phyloP scores from a whole-genome alignment of 495 filamentous ascomycete genomes.

The Penicillium arizonense region DNA sequence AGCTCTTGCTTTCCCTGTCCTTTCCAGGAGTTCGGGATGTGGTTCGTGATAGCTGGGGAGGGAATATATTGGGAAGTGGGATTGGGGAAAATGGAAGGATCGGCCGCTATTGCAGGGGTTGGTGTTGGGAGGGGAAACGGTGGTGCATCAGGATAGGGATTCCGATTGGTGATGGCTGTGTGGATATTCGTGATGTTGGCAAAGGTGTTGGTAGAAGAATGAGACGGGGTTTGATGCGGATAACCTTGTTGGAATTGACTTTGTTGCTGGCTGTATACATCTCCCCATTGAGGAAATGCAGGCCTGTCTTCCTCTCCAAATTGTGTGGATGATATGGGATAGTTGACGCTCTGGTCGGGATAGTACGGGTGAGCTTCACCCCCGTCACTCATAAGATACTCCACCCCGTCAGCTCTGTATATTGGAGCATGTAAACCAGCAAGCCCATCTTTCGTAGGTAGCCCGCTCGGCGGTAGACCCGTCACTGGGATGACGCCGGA shows the following conservation, averaged over 20 bases:
- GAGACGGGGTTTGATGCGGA: slow-evolving; percentile 6
- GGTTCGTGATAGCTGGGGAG: slow-evolving; percentile 5
- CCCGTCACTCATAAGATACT: background rate
- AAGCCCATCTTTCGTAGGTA: background rate
- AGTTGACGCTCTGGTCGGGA: background rate
- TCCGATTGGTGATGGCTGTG: background rate
- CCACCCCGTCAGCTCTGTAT: background rate
- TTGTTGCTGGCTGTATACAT: slow-evolving; percentile 2
- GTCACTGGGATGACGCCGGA: slow-evolving; percentile 1
- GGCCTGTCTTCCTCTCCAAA: background rate
- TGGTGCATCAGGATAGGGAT: background rate
- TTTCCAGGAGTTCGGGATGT: slow-evolving; percentile 21
- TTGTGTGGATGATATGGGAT: background rate
- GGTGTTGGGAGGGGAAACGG: background rate
- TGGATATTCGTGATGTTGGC: background rate
- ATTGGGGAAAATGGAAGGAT: background rate
- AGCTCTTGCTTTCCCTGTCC: slow-evolving; percentile 25
- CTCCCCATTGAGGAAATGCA: slow-evolving; percentile 12
- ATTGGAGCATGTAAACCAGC: background rate
- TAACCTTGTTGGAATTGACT: background rate
- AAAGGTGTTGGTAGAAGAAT: slow-evolving; percentile 7
- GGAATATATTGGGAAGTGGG: background rate
- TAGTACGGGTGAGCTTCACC: background rate
- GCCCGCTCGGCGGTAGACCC: background rate
- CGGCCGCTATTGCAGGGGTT: background rate